Conservation (phyloP, 305 asterid genomes). For the Rubia occidens region DNA sequence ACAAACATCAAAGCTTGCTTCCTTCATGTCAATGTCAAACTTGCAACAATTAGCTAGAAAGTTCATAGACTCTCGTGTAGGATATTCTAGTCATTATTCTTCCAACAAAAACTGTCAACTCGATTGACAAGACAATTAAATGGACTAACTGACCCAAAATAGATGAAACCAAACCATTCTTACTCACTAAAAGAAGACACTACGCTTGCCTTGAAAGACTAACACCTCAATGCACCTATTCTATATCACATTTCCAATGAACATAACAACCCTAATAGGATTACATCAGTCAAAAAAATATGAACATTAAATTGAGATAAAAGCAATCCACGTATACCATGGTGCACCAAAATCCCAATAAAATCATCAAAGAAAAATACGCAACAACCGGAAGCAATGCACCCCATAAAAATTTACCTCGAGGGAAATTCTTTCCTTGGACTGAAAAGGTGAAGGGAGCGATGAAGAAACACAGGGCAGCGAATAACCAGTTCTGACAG, state of each 20-base stretch:
- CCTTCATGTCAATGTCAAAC: not conserved
- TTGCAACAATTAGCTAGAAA: not conserved
- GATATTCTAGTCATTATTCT: not conserved
- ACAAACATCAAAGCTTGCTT: not conserved
- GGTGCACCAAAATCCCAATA: not conserved
- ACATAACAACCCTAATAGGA: not conserved
- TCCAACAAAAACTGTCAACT: not conserved
- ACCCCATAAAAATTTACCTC: constrained; percentile 10
- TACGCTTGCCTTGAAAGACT: not conserved
- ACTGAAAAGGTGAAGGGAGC: constrained; percentile 21
- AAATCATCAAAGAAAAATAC: not conserved
- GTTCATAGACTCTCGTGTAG: not conserved
- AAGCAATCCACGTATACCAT: not conserved
- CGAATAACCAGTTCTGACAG: constrained; percentile 20
- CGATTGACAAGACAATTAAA: not conserved
- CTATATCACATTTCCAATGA: not conserved
- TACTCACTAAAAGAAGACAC: not conserved
- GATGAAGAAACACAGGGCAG: constrained; percentile 19
- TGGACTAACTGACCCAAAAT: not conserved
- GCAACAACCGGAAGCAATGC: not conserved
- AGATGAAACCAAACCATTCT: not conserved
- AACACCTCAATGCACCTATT: not conserved
- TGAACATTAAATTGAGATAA: not conserved
- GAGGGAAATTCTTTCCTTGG: constrained; percentile 10
- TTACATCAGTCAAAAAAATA: not conserved